phyloP scores from a whole-genome alignment of 2,329 filamentous ascomycete genomes.

The Microsporum ferrugineum region DNA sequence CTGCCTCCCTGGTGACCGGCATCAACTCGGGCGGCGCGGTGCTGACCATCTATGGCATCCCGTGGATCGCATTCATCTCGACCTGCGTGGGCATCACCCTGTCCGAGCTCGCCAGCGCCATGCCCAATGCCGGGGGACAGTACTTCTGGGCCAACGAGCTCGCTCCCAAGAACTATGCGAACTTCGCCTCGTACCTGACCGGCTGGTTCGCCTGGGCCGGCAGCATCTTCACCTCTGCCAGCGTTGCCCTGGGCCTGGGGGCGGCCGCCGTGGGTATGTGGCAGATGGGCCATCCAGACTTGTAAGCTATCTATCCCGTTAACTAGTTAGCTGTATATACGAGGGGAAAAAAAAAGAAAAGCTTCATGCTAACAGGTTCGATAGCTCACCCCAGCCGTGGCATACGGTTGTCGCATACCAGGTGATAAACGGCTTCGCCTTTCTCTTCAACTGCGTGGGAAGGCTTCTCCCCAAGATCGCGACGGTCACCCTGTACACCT shows the following conservation, averaged over 20 bases:
- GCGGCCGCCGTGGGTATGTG: conserved; percentile 42
- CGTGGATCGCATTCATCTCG: conserved; percentile 37
- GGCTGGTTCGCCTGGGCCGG: conserved; percentile 46
- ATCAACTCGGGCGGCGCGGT: conserved; percentile 42
- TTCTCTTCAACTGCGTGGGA: conserved; percentile 39
- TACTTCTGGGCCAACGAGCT: conserved; percentile 43
- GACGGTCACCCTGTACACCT: conserved; percentile 35
- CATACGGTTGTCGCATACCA: conserved; percentile 37
- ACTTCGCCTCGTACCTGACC: conserved; percentile 38
- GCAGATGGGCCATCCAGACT: conserved; percentile 41
- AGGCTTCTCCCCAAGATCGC: conserved; percentile 30
- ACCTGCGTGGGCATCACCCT: conserved; percentile 37
- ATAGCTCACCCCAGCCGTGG: conserved; percentile 26
- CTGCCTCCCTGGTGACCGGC: conserved; percentile 38
- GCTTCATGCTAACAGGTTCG: background rate
- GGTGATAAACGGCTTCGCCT: conserved; percentile 38
- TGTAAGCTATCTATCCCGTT: conserved; percentile 30
- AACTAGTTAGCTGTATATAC: too few species aligned
- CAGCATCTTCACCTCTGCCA: conserved; percentile 43
- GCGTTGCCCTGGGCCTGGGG: conserved; percentile 40
- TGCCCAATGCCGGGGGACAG: conserved; percentile 43
- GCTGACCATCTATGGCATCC: conserved; percentile 41
- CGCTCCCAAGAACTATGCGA: conserved; percentile 36
- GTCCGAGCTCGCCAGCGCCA: conserved; percentile 38
- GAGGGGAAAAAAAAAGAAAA: background rate